Evolutionary conservation across 1,139 yeast genomes (phyloP).

Genomic region (Lodderomyces metapsilosis): DNA sequence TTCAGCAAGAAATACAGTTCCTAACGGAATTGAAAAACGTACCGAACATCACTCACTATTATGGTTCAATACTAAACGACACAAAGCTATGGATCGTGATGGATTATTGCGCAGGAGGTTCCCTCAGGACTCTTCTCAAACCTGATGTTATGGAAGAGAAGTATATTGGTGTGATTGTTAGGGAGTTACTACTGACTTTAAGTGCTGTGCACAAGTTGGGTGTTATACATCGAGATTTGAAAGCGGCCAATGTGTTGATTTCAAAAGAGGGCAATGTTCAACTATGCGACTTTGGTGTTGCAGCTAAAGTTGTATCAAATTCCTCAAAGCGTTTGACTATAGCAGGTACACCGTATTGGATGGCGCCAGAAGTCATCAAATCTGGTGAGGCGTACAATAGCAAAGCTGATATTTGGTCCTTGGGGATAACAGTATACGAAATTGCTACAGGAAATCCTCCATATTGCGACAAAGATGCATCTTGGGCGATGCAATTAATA

Average conservation of each 20-base stretch:
- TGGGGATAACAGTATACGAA: slow-evolving; percentile 92
- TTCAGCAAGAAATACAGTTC: slow-evolving; percentile 89
- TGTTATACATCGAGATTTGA: slow-evolving; percentile 91
- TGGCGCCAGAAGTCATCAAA: slow-evolving; percentile 98
- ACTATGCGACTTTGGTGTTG: slow-evolving; percentile 97
- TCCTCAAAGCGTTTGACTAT: slow-evolving; percentile 84
- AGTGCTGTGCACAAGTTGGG: slow-evolving; percentile 83
- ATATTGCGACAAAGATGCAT: slow-evolving; percentile 90
- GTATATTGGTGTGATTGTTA: slow-evolving; percentile 73
- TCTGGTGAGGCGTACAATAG: slow-evolving; percentile 86
- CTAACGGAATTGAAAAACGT: slow-evolving; percentile 76
- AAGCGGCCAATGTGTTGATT: slow-evolving; percentile 91
- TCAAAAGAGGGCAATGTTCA: slow-evolving; percentile 88
- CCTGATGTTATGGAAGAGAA: slow-evolving; percentile 89
- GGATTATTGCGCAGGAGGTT: slow-evolving; percentile 98
- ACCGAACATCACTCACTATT: slow-evolving; percentile 90
- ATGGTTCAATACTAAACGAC: slow-evolving; percentile 83
- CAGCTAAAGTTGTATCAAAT: slow-evolving; percentile 84
- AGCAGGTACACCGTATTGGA: slow-evolving; percentile 99
- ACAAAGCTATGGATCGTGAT: slow-evolving; percentile 94
- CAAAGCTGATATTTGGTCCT: slow-evolving; percentile 90
- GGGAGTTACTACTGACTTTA: slow-evolving; percentile 79
- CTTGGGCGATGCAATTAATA: slow-evolving; percentile 91
- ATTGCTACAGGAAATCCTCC: slow-evolving; percentile 98
- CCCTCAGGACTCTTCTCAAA: slow-evolving; percentile 78